Conservation (phyloP, 805 yeast species). For the Metschnikowia gruessii region DNA sequence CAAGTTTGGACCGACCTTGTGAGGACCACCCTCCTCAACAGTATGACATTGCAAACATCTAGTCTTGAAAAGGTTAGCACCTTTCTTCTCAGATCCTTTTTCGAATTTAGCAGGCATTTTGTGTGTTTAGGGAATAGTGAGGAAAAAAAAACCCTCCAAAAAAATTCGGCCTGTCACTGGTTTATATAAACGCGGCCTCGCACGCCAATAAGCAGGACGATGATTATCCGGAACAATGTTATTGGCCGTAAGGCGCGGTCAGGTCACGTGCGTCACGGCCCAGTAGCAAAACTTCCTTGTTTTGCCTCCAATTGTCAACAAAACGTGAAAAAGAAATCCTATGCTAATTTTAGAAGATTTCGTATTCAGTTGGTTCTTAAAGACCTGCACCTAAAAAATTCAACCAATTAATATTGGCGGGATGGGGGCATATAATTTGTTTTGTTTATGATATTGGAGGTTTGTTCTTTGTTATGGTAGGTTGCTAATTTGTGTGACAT, state of each 20-base stretch:
- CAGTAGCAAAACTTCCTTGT: neutral
- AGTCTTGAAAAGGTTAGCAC: conserved; percentile 97
- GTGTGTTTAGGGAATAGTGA: neutral
- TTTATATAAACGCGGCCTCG: conserved; percentile 14
- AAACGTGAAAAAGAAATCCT: neutral
- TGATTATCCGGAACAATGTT: conserved; percentile 13
- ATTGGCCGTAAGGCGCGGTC: conserved; percentile 16
- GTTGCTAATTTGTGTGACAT: neutral
- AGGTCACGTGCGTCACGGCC: conserved; percentile 5
- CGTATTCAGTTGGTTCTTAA: too few species aligned
- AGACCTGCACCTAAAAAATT: too few species aligned
- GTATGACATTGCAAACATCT: conserved; percentile 99
- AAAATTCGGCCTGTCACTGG: conserved; percentile 5
- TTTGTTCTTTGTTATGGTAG: too few species aligned
- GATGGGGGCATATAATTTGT: too few species aligned
- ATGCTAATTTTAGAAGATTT: neutral
- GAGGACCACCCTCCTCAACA: conserved; percentile 90
- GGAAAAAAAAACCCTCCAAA: neutral
- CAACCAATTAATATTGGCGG: too few species aligned
- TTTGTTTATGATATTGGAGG: too few species aligned
- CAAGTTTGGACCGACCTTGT: conserved; percentile 99
- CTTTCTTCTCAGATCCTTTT: conserved; percentile 60
- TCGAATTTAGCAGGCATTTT: conserved; percentile 46
- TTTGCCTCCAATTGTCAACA: neutral
- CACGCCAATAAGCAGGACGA: conserved; percentile 19